phyloP scores from a whole-genome alignment of 1,284 basidiomycete genomes.

The Irpex lacteus region DNA sequence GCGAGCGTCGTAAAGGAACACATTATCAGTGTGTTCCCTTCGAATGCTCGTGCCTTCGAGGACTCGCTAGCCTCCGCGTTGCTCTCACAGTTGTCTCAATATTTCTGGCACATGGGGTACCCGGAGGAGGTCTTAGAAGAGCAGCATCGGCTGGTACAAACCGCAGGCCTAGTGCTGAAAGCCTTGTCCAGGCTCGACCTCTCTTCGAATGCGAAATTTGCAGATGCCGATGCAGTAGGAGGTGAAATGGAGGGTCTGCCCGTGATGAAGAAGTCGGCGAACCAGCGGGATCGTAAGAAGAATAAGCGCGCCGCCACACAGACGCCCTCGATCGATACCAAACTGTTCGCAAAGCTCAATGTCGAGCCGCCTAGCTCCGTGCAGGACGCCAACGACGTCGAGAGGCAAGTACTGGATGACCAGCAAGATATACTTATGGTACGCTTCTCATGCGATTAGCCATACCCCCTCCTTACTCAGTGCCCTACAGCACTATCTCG shows the following conservation, averaged over 20 bases:
- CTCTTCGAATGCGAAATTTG: not conserved
- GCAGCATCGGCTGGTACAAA: constrained; percentile 8
- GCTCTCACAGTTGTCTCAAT: constrained; percentile 8
- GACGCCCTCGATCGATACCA: constrained; percentile 17
- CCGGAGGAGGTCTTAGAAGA: constrained; percentile 1
- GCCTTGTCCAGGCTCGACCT: constrained; percentile 4
- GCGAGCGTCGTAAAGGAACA: not conserved
- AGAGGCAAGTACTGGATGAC: constrained; percentile 17
- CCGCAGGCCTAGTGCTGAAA: constrained; percentile 5
- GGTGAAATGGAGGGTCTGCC: constrained; percentile 1
- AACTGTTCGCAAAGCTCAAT: constrained; percentile 27
- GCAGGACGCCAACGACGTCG: constrained; percentile 22
- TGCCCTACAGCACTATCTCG: constrained; percentile 17
- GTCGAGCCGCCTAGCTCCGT: constrained; percentile 22
- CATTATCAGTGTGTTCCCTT: constrained; percentile 6
- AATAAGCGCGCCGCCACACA: constrained; percentile 4
- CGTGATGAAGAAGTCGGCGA: constrained; percentile 4
- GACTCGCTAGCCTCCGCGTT: constrained; percentile 5
- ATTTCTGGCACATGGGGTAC: constrained; percentile 7
- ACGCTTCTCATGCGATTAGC: not conserved
- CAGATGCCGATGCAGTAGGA: not conserved
- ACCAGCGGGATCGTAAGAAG: constrained; percentile 11
- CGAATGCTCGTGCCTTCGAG: constrained; percentile 7
- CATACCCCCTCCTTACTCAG: not conserved
- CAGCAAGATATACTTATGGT: constrained; percentile 32